Conservation (phyloP, 1,139 yeast genomes). For the Lodderomyces parapsilosis region DNA sequence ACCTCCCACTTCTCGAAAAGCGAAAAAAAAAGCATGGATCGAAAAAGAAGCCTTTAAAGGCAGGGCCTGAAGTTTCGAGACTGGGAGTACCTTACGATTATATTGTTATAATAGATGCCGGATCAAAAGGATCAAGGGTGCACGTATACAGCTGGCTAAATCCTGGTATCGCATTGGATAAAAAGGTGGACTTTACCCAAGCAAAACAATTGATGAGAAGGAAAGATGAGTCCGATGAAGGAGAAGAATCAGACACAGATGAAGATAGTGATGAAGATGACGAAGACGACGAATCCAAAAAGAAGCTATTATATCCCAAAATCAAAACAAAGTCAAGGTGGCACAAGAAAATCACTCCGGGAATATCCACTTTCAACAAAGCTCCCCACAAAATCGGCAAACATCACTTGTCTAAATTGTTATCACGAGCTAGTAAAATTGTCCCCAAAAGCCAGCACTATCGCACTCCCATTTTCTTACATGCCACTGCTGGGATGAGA, state of each 20-base stretch:
- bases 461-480: conserved; percentile 76
- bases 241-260: conserved; percentile 11
- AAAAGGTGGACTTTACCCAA: conserved; percentile 19
- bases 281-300: conserved; percentile 13
- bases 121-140: conserved; percentile 78
- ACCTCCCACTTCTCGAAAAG: background rate
- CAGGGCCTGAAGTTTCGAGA: conserved; percentile 33
- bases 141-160: conserved; percentile 71
- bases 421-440: conserved; percentile 53
- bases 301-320: conserved; percentile 33
- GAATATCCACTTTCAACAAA: conserved; percentile 56
- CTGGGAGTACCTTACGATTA: conserved; percentile 59
- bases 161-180: conserved; percentile 33
- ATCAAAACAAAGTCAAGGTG: conserved; percentile 48
- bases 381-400: conserved; percentile 56
- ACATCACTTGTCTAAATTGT: conserved; percentile 55
- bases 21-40: conserved; percentile 1
- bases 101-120: conserved; percentile 76
- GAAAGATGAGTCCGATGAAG: conserved; percentile 13
- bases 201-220: conserved; percentile 9
- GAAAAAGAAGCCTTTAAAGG: conserved; percentile 10
- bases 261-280: conserved; percentile 4
- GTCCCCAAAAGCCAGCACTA: conserved; percentile 67
- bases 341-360: conserved; percentile 66
- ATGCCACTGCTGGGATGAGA: conserved; percentile 82